Base-by-base conservation (phyloP, 768 basidiomycete species). In the Leccinellum albellum region DNA sequence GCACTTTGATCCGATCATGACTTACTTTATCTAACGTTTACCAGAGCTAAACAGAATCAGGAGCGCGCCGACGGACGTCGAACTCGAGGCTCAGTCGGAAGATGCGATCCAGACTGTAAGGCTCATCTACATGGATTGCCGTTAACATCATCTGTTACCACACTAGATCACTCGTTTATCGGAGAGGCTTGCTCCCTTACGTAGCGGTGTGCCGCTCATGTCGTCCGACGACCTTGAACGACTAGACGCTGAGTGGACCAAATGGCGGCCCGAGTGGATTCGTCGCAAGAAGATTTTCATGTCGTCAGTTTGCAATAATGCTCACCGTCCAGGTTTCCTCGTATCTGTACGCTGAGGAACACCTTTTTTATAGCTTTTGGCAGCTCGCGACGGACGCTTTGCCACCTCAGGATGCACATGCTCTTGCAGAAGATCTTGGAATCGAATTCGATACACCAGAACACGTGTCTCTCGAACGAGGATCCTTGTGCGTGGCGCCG, bases 261-360 rank as follows among this genome's bases (percentile, higher is more conserved):
- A 81, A 65, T 95, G 92, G 92, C 78, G 88, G 59, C 78, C 79
- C 4, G 88, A 94, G 74, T 96, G 94, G 94, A 70, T 82, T 32
- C 78, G 80, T 23, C 79, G 94, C 54, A 83, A 80, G 66, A 94
- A 89, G 68, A 74, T 88, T 3, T 96, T 92, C 48, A 69, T 24
- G 24, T 64, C 69, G 70, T 71, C 37, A 65, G 71, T 71, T 35
- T 12, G 32, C 58, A 20, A 56, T 54, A 55, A 51, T 46, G 40
- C 7, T n/a, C 50, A 23, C 28, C n/a, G 20, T 42, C 21, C 12
- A 10, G 21, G 4, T 13, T 33, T 21, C 13, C 44, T 26, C 20
- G 31, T 47, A 26, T 37, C 37, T 54, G 33, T 53, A 44, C 37
- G 21, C 53, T 60, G 50, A 59, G 49, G 6, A 5, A 46, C 2